Conservation (phyloP, 129 eudicot genomes). For the Heracleum sosnowskyi region DNA sequence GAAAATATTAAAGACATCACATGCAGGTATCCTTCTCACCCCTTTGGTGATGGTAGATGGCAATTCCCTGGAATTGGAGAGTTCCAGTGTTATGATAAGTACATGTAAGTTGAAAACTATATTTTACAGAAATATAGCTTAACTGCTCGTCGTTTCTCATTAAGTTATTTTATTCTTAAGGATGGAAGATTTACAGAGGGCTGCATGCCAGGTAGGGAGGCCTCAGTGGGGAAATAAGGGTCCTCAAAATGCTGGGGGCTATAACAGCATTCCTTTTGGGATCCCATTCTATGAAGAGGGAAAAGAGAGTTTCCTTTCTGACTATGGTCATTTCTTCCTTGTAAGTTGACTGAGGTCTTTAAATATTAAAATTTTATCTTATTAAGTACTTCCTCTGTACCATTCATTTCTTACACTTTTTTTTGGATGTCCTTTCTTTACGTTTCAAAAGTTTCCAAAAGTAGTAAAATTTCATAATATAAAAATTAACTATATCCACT, state of each 20-base stretch:
- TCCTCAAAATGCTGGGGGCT: constrained; percentile 45
- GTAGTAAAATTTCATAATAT: too few relatives aligned
- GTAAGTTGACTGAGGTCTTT: constrained; percentile 21
- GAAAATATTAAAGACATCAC: constrained; percentile 9
- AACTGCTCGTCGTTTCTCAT: background rate
- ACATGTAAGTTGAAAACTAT: constrained; percentile 34
- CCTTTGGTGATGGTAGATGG: constrained; percentile 61
- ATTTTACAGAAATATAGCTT: background rate
- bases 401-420: too few relatives aligned
- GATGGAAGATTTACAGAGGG: constrained; percentile 44
- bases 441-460: too few relatives aligned
- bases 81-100: constrained; percentile 66
- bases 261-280: constrained; percentile 47
- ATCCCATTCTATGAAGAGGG: constrained; percentile 54
- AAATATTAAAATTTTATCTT: background rate
- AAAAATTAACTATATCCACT: too few relatives aligned
- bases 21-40: constrained; percentile 64
- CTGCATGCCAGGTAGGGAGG: constrained; percentile 53
- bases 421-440: too few relatives aligned
- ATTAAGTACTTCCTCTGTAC: too few relatives aligned
- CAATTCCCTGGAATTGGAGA: constrained; percentile 70
- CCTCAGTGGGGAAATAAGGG: constrained; percentile 56
- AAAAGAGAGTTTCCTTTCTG: constrained; percentile 42
- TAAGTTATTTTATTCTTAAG: constrained; percentile 13
- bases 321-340: constrained; percentile 58